Evolutionary conservation across 345 rosid species (phyloP).

Genomic region (Draba incana): DNA sequence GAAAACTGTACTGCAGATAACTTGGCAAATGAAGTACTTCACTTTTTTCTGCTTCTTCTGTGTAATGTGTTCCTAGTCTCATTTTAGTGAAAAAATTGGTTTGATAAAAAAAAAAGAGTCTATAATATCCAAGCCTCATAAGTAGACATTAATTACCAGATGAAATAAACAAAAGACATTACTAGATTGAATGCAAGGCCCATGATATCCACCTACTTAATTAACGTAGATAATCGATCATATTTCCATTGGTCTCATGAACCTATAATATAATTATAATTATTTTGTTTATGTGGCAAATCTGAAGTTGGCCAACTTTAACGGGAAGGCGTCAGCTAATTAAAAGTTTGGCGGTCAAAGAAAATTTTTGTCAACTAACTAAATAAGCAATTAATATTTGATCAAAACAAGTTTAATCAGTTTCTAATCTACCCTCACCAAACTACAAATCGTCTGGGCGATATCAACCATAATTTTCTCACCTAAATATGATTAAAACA

Average conservation of each 20-base stretch:
- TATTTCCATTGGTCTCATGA: too few relatives aligned
- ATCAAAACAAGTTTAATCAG: neutral
- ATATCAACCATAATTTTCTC: neutral
- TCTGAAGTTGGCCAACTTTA: slow-evolving; percentile 24
- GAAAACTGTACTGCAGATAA: too few relatives aligned
- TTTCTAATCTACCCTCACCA: slow-evolving; percentile 38
- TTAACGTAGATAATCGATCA: neutral
- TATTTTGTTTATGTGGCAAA: slow-evolving; percentile 3
- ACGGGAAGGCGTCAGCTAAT: slow-evolving; percentile 16
- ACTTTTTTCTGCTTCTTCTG: too few relatives aligned
- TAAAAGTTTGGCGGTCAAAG: slow-evolving; percentile 21
- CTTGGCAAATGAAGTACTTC: too few relatives aligned
- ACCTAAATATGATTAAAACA: neutral
- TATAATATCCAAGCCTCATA: too few relatives aligned
- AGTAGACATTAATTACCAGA: too few relatives aligned
- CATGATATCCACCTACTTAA: neutral
- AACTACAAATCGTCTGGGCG: slow-evolving; percentile 26
- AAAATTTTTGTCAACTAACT: slow-evolving; percentile 21
- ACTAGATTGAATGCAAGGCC: neutral
- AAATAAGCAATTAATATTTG: slow-evolving; percentile 11
- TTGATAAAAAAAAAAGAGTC: too few relatives aligned
- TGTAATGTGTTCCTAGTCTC: too few relatives aligned
- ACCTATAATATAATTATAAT: neutral
- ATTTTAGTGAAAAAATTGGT: too few relatives aligned
- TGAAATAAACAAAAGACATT: too few relatives aligned